Percentiles rank a stretch among this genome's conserved stretches.
Conservation (phyloP, 805 yeast species). For the Yamadazyma olivae region DNA sequence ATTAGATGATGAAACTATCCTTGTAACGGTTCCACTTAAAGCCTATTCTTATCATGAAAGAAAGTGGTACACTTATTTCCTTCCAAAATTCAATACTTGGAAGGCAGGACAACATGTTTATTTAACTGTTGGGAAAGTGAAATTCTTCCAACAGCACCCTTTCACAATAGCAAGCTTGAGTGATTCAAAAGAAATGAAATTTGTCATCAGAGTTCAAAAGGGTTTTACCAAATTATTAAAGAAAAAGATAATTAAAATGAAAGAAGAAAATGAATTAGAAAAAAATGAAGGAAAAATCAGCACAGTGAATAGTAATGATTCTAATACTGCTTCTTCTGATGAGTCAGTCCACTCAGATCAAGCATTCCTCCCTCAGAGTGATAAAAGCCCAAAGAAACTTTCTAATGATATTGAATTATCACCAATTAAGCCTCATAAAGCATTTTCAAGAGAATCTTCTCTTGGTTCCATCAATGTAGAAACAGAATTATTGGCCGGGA, state of each 20-base stretch:
- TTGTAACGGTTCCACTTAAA: constrained; percentile 35
- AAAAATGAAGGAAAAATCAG: constrained; percentile 3
- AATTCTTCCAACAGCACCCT: constrained; percentile 43
- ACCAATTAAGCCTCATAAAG: background rate
- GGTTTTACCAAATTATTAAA: constrained; percentile 43
- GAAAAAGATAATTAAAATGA: constrained; percentile 21
- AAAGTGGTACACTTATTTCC: constrained; percentile 24
- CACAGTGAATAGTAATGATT: background rate
- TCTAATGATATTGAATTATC: background rate
- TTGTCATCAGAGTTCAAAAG: constrained; percentile 37
- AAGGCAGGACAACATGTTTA: constrained; percentile 46
- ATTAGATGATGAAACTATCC: constrained; percentile 39
- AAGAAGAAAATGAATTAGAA: constrained; percentile 15
- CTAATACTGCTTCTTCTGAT: background rate
- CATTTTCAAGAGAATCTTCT: background rate
- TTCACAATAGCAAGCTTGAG: constrained; percentile 44
- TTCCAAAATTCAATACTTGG: constrained; percentile 43
- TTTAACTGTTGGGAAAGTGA: constrained; percentile 38
- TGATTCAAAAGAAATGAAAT: constrained; percentile 34
- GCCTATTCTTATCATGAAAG: constrained; percentile 13
- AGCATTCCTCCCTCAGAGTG: background rate
- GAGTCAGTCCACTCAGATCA: background rate
- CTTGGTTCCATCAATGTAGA: constrained; percentile 8
- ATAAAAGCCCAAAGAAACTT: background rate
- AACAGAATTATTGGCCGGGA: constrained; percentile 9